phyloP scores from a whole-genome alignment of 306 rosid species.

The Lupinus albus region DNA sequence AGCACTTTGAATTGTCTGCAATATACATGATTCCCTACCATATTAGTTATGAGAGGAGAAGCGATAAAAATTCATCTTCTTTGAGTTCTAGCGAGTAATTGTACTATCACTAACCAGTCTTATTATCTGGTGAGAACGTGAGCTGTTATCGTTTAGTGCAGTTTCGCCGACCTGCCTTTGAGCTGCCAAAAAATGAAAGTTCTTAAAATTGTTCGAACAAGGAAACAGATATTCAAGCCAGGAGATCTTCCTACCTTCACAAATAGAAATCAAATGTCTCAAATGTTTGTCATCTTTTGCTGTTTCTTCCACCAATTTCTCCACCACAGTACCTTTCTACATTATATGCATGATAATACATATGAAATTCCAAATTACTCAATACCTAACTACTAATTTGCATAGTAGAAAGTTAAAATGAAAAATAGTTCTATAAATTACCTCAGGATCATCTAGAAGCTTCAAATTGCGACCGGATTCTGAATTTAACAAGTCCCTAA shows the following conservation, averaged over 20 bases:
- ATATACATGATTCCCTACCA: constrained; percentile 13
- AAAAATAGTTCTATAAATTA: constrained; percentile 29
- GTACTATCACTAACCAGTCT: constrained; percentile 68
- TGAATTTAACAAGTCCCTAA: constrained; percentile 83
- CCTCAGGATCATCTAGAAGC: constrained; percentile 98
- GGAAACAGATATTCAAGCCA: constrained; percentile 19
- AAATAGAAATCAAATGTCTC: constrained; percentile 86
- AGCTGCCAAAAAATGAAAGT: constrained; percentile 54
- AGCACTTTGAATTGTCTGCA: constrained; percentile 90
- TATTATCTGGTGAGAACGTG: constrained; percentile 98
- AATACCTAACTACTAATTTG: background rate
- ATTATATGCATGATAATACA: constrained; percentile 25
- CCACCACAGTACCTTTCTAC: constrained; percentile 98
- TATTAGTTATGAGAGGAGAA: constrained; percentile 13
- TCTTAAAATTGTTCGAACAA: background rate
- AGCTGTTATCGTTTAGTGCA: constrained; percentile 91
- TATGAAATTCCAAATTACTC: constrained; percentile 30
- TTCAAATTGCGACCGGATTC: constrained; percentile 91
- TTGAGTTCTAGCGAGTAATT: constrained; percentile 18
- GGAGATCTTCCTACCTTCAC: constrained; percentile 69
- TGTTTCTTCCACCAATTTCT: constrained; percentile 92
- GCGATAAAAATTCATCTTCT: constrained; percentile 19
- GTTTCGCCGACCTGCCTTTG: constrained; percentile 99
- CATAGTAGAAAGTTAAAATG: background rate
- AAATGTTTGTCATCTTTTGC: constrained; percentile 85